Conservation (phyloP, 176 grass and related monocot genomes). For the Elaeis guineensis region DNA sequence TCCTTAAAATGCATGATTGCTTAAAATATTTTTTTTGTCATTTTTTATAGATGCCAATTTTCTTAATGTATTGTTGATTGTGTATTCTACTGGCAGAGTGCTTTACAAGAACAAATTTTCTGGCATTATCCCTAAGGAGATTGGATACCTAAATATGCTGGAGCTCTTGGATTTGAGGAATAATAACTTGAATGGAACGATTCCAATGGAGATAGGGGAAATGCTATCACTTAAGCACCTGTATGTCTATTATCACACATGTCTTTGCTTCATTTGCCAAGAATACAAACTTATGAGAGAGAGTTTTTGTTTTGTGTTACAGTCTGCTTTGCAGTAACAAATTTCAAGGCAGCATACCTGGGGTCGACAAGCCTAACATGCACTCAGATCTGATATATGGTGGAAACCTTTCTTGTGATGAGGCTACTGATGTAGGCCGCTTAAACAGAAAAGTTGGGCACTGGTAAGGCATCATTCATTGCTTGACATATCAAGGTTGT, state of each 20-base stretch:
- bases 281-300: slow-evolving; percentile 2
- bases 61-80: neutral
- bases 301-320: slow-evolving; percentile 19
- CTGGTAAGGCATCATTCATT: slow-evolving; percentile 42
- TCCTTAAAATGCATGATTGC: too few species aligned
- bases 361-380: slow-evolving; percentile 29
- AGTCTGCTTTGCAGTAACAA: slow-evolving; percentile 84
- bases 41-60: too few species aligned
- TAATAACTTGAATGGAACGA: slow-evolving; percentile 67
- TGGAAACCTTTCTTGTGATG: slow-evolving; percentile 35
- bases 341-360: slow-evolving; percentile 38
- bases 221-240: slow-evolving; percentile 81
- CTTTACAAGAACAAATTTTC: slow-evolving; percentile 71
- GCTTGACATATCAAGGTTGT: neutral
- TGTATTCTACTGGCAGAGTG: slow-evolving; percentile 41
- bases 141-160: slow-evolving; percentile 49
- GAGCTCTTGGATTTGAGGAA: slow-evolving; percentile 84
- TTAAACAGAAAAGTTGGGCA: slow-evolving; percentile 41
- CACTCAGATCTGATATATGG: slow-evolving; percentile 46
- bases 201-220: slow-evolving; percentile 69
- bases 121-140: slow-evolving; percentile 73
- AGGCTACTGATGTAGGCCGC: slow-evolving; percentile 17
- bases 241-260: slow-evolving; percentile 37
- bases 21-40: too few species aligned
- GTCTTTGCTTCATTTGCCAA: slow-evolving; percentile 6